Base-by-base conservation (phyloP, 768 basidiomycete genomes). In the Rhodotorula diobovata region DNA sequence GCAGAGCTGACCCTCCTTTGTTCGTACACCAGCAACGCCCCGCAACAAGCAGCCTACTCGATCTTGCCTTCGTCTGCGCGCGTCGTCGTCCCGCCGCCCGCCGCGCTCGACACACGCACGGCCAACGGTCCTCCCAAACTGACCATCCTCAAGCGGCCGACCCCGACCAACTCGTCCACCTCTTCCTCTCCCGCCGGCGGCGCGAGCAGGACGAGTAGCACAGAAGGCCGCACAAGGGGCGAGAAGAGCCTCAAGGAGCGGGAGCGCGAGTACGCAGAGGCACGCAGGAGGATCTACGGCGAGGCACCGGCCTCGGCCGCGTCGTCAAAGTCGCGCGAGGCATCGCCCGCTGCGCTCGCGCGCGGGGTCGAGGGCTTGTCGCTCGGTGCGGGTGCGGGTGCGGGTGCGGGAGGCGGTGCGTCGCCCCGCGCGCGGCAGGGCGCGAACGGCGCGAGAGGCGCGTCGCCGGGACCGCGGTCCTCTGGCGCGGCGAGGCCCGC, bases 211-310 rank as follows among this genome's bases (percentile, higher is more conserved):
- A 41, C 46, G 23, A 55, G 60, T 23, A 66, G 51, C 39, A 15
- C n/a, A 1, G 58, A 66, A 3, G 50, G 57, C 12, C 34, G 37
- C 1, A 10, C 14, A 50, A 9, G 61, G 48, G n/a, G 37, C 11
- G 70, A 67, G 3, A 67, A 71, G 55, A 39, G n/a, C 9, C 43
- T 66, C 25, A n/a, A 56, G 30, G 70, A 71, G 35, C 45, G 70
- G 28, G 70, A 71, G 50, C 45, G 35, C 32, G 65, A 66, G 41
- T 71, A 71, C 39, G 56, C 55, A 3, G 70, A 66, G 34, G 70
- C 70, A 57, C 41, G 70, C 41, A 30, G 70, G 39, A 12, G 70
- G 61, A 71, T 71, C 56, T 66, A 58, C 15, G 70, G 70, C 54
- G 70, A 71, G n/a, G 56, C 62, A 39, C 4, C n/a, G 30, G n/a